Evolutionary conservation across 495 filamentous ascomycete species (phyloP).

Genomic region (Neurospora sp.): DNA sequence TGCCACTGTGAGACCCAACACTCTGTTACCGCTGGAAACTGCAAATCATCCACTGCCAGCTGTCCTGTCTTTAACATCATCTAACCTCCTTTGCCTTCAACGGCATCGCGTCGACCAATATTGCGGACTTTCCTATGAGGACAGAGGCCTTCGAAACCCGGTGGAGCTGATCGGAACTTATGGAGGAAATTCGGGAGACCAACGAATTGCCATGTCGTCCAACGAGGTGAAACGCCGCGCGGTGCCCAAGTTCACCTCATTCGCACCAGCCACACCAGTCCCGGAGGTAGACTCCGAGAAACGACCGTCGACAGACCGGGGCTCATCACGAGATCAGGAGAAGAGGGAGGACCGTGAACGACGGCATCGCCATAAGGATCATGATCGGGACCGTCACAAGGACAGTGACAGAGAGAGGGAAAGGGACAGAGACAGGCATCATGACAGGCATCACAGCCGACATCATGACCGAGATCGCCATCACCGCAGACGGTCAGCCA

Average conservation of each 20-base stretch:
- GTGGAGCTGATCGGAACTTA: not conserved
- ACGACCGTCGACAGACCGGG: not conserved
- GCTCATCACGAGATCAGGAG: not conserved
- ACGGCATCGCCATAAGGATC: not conserved
- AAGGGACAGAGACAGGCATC: not conserved
- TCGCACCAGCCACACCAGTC: conserved; percentile 36
- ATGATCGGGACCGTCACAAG: not conserved
- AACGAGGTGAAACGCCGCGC: conserved; percentile 23
- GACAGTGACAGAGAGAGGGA: not conserved
- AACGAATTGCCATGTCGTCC: conserved; percentile 15
- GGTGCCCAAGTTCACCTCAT: conserved; percentile 60
- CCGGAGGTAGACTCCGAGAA: not conserved
- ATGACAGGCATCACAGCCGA: not conserved
- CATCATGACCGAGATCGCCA: not conserved
- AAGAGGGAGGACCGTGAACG: not conserved
- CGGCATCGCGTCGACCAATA: not conserved
- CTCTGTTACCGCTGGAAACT: not conserved
- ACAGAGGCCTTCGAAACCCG: not conserved
- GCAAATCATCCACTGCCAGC: not conserved
- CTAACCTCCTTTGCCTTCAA: not conserved
- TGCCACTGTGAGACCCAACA: not conserved
- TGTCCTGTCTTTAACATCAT: not conserved
- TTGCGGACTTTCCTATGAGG: not conserved
- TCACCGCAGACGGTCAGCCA: not conserved
- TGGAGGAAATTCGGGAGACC: not conserved